Evolutionary conservation across 768 basidiomycete species (phyloP).

Genomic region (Mrakia gelida): DNA sequence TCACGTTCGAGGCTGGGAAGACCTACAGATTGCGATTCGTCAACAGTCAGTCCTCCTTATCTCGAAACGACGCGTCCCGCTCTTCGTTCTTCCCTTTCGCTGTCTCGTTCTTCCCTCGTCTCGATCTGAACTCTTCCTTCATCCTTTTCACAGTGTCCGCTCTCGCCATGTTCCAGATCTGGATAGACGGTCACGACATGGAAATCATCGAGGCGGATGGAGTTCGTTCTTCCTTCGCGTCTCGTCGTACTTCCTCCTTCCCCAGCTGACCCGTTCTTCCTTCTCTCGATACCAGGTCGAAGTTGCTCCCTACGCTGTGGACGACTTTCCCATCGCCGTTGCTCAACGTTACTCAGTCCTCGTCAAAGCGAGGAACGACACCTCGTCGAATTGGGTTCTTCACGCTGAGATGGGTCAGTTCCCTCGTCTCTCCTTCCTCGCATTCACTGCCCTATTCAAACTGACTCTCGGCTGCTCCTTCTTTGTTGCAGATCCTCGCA

Average conservation of each 20-base stretch:
- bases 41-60: constrained; percentile 51
- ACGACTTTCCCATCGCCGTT: constrained; percentile 68
- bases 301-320: constrained; percentile 65
- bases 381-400: constrained; percentile 73
- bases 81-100: neutral
- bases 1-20: constrained; percentile 79
- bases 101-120: too few species aligned
- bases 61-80: too few species aligned
- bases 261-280: neutral
- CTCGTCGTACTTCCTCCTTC: too few species aligned
- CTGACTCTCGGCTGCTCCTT: constrained; percentile 53
- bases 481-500: too few species aligned
- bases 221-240: neutral
- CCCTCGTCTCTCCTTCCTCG: too few species aligned
- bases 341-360: constrained; percentile 95
- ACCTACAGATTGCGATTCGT: constrained; percentile 87
- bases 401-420: constrained; percentile 76
- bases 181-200: constrained; percentile 48
- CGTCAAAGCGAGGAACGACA: constrained; percentile 84
- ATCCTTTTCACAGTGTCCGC: constrained; percentile 8
- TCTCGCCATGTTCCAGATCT: constrained; percentile 43
- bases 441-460: constrained; percentile 77
- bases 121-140: neutral
- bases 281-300: constrained; percentile 47
- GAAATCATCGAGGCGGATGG: constrained; percentile 45